These are phyloP conservation scores for Paraconiothyrium brasiliense DNA, from an alignment of 2,329 filamentous ascomycete species.

Conservation along the genomic window DNA sequence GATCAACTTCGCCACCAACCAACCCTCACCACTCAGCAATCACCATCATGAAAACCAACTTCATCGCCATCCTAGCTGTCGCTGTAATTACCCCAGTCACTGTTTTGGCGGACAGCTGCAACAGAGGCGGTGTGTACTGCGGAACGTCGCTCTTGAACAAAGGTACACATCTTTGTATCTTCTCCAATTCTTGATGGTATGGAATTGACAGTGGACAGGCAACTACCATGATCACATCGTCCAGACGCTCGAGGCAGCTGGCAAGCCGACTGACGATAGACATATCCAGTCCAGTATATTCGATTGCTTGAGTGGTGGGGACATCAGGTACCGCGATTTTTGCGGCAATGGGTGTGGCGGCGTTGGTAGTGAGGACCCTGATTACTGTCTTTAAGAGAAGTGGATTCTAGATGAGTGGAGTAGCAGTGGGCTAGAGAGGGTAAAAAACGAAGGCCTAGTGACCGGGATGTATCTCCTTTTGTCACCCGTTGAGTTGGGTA, in stretches of 20 bases:
- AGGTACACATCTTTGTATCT: not conserved
- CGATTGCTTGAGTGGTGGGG: conserved; percentile 2
- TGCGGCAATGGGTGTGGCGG: not conserved
- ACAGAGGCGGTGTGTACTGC: not conserved
- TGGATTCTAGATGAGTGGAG: not conserved
- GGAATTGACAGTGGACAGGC: not conserved
- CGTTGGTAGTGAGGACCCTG: not conserved
- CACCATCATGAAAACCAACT: not conserved
- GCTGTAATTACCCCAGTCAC: not conserved
- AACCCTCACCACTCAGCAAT: not conserved
- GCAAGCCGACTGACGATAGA: not conserved
- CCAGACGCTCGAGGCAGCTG: not conserved
- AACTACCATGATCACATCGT: conserved; percentile 3
- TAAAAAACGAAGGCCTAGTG: too few species aligned
- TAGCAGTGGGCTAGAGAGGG: too few species aligned
- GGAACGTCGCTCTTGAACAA: not conserved
- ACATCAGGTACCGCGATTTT: not conserved
- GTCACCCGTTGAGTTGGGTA: too few species aligned
- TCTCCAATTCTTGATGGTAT: too few species aligned
- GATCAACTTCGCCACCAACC: not conserved
- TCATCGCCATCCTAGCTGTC: not conserved
- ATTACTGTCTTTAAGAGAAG: not conserved
- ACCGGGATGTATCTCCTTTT: too few species aligned
- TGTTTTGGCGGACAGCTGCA: not conserved
- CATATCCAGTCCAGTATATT: not conserved